Evolutionary conservation across 2,329 filamentous ascomycete genomes (phyloP), one percentile per base, ranked within the genome.

Genomic region (Stemphylium lycopersici): DNA sequence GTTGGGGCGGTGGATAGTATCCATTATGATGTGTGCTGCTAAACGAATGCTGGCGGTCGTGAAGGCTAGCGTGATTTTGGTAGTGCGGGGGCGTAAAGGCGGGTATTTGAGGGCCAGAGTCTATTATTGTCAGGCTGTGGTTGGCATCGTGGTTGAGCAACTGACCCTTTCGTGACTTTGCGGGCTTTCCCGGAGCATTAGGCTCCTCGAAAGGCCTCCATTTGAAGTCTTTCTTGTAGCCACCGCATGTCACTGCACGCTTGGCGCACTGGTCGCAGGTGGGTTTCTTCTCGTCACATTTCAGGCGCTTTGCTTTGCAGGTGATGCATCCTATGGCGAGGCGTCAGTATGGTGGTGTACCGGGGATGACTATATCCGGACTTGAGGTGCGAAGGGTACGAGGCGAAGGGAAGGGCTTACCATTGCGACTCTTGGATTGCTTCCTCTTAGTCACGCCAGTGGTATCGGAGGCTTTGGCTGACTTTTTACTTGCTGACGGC

Each of bases 221-320:
- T 79, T 90, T 90, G 77, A 89, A 90, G 71, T 89, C 85, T 71
- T 89, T 90, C 72, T 86, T 88, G 75, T 90, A 90, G 32, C 88
- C 88, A 54, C 87, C 87, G 68, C 88, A 90, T 3, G 78, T 71
- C 18, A 90, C 87, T 58, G 83, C 85, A 48, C 87, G 80, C 63
- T 84, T 84, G 40, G 84, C 79, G 68, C 87, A 90, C 76, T 90
- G 87, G 54, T 84, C 79, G 66, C 87, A 90, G 18, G 79, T 81
- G 0, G 87, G 88, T 62, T 90, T 89, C 40, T 83, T 84, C 77
- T 90, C 88, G 71, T 90, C 88, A 75, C 88, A 90, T 76, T 90
- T 90, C 48, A 90, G 77, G 55, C 88, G 80, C 75, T 90, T 90
- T 58, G 84, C 81, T 76, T 90, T 90, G 79, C 88, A 90, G 49